Evolutionary conservation across 768 basidiomycete genomes (phyloP).

Genomic region (Suillus spraguei): DNA sequence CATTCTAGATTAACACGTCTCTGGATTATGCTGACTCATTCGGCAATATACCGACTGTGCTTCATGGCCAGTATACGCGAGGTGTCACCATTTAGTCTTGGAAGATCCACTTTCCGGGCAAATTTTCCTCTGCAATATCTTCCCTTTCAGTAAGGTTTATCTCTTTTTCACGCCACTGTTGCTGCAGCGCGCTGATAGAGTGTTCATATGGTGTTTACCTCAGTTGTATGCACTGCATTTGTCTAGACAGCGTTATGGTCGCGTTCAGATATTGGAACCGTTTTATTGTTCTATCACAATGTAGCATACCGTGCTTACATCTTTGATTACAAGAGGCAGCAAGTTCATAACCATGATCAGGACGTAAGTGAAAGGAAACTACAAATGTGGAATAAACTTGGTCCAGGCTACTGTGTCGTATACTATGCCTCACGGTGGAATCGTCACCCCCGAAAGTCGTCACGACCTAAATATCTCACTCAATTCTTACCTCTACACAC

Average conservation of each 20-base stretch:
- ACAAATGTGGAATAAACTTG: conserved; percentile 15
- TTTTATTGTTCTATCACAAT: too few species aligned
- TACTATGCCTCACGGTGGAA: too few species aligned
- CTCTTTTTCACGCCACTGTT: neutral
- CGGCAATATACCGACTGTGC: neutral
- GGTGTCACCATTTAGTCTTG: too few species aligned
- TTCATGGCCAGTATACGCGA: neutral
- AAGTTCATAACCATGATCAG: too few species aligned
- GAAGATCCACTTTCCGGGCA: neutral
- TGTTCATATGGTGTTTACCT: neutral
- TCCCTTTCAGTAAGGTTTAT: neutral
- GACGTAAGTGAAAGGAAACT: neutral
- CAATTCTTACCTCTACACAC: too few species aligned
- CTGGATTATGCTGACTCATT: neutral
- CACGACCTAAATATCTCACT: too few species aligned
- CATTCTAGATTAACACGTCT: neutral
- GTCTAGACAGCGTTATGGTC: too few species aligned
- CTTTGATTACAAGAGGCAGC: too few species aligned
- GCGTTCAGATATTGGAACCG: too few species aligned
- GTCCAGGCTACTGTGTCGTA: conserved; percentile 23
- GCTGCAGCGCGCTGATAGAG: neutral
- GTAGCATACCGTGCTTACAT: too few species aligned
- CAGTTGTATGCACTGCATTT: neutral
- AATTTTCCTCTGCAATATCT: neutral
- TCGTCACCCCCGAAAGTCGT: too few species aligned